These are phyloP conservation scores for Cornus controversa DNA, from an alignment of 148 eudicot genomes.

Conservation along the genomic window DNA sequence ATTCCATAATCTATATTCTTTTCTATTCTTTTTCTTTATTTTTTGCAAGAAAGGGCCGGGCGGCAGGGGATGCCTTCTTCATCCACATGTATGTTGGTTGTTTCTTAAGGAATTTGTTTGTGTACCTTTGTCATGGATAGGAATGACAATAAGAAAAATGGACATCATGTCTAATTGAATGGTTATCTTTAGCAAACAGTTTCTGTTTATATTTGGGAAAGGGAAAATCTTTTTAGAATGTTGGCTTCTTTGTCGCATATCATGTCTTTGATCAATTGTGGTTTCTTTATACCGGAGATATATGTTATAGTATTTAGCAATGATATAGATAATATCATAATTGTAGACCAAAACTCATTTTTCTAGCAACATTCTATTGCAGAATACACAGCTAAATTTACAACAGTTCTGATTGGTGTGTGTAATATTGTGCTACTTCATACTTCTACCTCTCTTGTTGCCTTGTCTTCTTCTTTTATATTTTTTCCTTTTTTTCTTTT, in stretches of 20 bases:
- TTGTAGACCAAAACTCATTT: background rate
- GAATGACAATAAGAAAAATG: constrained; percentile 34
- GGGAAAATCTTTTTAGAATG: background rate
- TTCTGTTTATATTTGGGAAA: background rate
- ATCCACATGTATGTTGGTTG: background rate
- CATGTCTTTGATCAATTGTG: background rate
- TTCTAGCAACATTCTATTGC: background rate
- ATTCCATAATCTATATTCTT: no score
- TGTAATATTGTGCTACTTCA: background rate
- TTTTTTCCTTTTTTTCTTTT: no score
- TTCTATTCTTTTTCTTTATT: no score
- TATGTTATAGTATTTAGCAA: background rate
- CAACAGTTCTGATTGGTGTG: background rate
- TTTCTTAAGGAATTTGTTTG: constrained; percentile 16
- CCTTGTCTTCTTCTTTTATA: no score
- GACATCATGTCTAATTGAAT: background rate
- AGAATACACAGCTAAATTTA: background rate
- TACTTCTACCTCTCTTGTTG: background rate
- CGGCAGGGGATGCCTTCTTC: background rate
- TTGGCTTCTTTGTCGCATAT: background rate
- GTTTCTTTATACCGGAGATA: background rate
- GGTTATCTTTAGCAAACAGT: background rate
- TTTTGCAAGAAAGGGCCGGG: background rate
- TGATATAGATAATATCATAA: background rate
- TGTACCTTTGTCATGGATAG: constrained; percentile 23